Base-by-base conservation (phyloP, 2,329 filamentous ascomycete genomes). In the Madurella mycetomatis region DNA sequence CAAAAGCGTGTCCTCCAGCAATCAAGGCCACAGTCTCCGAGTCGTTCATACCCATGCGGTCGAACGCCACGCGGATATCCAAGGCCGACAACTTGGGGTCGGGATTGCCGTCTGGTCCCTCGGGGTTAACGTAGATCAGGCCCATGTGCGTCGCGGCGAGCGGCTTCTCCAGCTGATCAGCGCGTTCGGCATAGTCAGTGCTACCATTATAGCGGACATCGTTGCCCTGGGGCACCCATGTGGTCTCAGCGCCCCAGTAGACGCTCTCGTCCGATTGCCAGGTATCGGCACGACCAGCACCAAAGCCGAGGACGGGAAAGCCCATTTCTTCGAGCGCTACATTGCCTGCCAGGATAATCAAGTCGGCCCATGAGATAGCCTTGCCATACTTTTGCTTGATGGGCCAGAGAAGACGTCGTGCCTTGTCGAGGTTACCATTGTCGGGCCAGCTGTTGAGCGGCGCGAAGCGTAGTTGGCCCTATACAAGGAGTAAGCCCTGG, bases 301-400 rank as follows among this genome's bases (percentile, higher is more conserved):
- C 83, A 62, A 90, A 91, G 60, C 87, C 87, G 59, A 87, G 84
- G 40, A 86, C 84, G 72, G 84, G 81, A 72, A 87, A 81, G 56
- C 85, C 87, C 85, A 89, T 90, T 58, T 81, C 82, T 73, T 91
- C 87, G 60, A 91, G 78, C 45, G 87, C 86, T 15, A 90, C 86
- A 68, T 90, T 90, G 61, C 87, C 87, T 30, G 85, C 81, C 51
- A 91, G 79, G 53, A 90, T 76, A 46, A 86, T 69, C 56, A 91
- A 72, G 67, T 91, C 87, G 19, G 87, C 84, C 87, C 87, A 91
- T 0, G 87, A 90, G 71, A 91, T 87, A 76, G 87, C 89, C 77
- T 83, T 83, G 69, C 87, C 87, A 62, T 91, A 91, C 79, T 91
- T 91, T 64, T 89, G 86, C 81, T 91, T 91, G 74, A 91, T 84